Percentiles rank a stretch among this genome's conserved stretches.
phyloP scores from a whole-genome alignment of 768 basidiomycete genomes.

The Leccinellum rugosiceps region DNA sequence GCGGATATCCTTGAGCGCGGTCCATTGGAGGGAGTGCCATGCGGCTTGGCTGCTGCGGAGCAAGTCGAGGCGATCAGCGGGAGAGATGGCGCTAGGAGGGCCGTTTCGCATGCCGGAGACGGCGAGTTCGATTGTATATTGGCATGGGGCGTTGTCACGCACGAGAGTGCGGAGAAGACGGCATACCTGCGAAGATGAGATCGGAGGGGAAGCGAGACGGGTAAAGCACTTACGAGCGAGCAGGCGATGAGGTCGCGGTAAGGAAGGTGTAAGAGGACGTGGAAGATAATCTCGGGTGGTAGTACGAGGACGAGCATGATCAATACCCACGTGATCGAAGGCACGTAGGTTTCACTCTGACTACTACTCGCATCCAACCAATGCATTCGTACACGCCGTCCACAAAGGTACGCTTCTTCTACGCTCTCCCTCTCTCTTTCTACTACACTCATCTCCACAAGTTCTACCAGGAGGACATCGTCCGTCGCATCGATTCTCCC shows the following conservation, averaged over 20 bases:
- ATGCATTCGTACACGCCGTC: constrained; percentile 29
- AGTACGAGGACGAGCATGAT: constrained; percentile 11
- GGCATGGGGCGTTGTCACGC: constrained; percentile 31
- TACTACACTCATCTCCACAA: constrained; percentile 19
- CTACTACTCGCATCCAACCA: constrained; percentile 7
- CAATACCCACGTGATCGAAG: background rate
- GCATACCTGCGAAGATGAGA: constrained; percentile 30
- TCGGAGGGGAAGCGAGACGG: background rate
- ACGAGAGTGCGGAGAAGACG: constrained; percentile 28
- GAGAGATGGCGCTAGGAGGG: constrained; percentile 22
- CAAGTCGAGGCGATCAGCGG: constrained; percentile 35
- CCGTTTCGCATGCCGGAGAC: constrained; percentile 43
- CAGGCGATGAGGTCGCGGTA: constrained; percentile 29
- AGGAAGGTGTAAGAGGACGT: constrained; percentile 18
- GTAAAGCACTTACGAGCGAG: constrained; percentile 17
- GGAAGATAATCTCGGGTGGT: constrained; percentile 25
- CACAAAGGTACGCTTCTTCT: constrained; percentile 31
- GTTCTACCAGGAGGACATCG: constrained; percentile 71
- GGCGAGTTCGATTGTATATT: constrained; percentile 45
- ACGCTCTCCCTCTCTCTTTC: background rate
- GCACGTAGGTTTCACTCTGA: background rate
- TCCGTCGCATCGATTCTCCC: constrained; percentile 43
- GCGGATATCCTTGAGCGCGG: constrained; percentile 28
- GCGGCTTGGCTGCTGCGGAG: constrained; percentile 39
- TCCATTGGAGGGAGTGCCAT: constrained; percentile 41